Base-by-base conservation (phyloP, 495 filamentous ascomycete species). In the Aspergillus kassunensis region DNA sequence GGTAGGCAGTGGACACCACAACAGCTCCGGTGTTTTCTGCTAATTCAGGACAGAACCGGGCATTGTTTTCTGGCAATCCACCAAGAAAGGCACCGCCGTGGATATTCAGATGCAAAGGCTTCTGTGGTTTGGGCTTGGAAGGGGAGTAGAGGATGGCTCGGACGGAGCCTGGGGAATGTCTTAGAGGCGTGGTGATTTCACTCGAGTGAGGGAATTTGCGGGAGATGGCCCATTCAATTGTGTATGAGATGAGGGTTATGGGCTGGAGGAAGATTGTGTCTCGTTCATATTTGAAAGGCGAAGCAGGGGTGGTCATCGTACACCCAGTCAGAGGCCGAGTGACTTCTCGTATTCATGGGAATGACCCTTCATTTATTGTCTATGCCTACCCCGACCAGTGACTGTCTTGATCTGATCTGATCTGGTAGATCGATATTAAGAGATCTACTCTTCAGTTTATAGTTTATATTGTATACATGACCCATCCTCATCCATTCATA, bases 61-160 rank as follows among this genome's bases (percentile, higher is more conserved):
- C 43, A 25, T 54, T 44, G 6, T 44, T 44, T 42, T 54, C 51
- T 6, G 51, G 51, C 12, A 54, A 9, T 13, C 51, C 51, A 18
- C 51, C 44, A 6, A 54, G 23, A n/a, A 54, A 54, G 12, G 23
- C 51, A 9, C 51, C 51, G 18, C 51, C 51, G 24, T 54, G 52
- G 37, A 54, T 49, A 33, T 54, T 54, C 9, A 54, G 51, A 37
- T 54, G 51, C 6, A 54, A 35, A 23, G 25, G 25, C 7, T 18
- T 27, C 23, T 31, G 4, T 9, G 23, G 23, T 27, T 13, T 10
- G 33, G 13, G 35, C n/a, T 5, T 31, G 36, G n/a, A 10, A 29
- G 12, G 37, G 42, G n/a, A 16, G 27, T 48, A 54, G 19, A 54
- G 18, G 7, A 54, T 16, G 3, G 44, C 44, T 9, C 52, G 44